Conservation (phyloP, 2,329 filamentous ascomycete species). For the Talaromyces funiculosus region DNA sequence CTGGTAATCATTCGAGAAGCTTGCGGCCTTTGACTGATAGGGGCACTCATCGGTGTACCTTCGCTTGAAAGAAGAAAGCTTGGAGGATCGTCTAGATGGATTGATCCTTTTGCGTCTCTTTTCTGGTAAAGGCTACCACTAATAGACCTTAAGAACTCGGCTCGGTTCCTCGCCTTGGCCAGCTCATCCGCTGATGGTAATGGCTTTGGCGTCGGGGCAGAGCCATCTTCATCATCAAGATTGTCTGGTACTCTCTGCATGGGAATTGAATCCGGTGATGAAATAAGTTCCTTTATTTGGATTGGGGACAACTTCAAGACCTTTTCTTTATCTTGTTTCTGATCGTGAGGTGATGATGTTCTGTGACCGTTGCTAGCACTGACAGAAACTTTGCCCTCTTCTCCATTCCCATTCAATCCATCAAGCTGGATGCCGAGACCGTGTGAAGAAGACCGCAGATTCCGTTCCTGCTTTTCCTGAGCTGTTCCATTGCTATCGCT, state of each 20-base stretch:
- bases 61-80: conserved; percentile 19
- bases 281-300: conserved; percentile 46
- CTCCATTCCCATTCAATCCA: not conserved
- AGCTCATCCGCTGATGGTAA: conserved; percentile 26
- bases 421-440: conserved; percentile 9
- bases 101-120: conserved; percentile 3
- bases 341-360: conserved; percentile 1
- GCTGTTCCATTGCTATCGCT: not conserved
- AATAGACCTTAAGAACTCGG: conserved; percentile 20
- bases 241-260: conserved; percentile 30
- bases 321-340: conserved; percentile 25
- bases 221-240: conserved; percentile 1
- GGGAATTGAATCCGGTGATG: conserved; percentile 45
- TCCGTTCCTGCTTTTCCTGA: not conserved
- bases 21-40: conserved; percentile 27
- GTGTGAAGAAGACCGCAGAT: not conserved
- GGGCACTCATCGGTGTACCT: conserved; percentile 17
- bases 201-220: not conserved
- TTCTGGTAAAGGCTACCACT: conserved; percentile 13
- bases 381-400: not conserved
- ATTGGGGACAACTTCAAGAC: conserved; percentile 46
- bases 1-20: conserved; percentile 31
- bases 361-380: not conserved
- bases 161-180: conserved; percentile 16
- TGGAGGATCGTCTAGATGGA: conserved; percentile 22